These are phyloP conservation scores for Eimeria tenella DNA, from an alignment of 169 alveolate species.

Conservation along the genomic window DNA sequence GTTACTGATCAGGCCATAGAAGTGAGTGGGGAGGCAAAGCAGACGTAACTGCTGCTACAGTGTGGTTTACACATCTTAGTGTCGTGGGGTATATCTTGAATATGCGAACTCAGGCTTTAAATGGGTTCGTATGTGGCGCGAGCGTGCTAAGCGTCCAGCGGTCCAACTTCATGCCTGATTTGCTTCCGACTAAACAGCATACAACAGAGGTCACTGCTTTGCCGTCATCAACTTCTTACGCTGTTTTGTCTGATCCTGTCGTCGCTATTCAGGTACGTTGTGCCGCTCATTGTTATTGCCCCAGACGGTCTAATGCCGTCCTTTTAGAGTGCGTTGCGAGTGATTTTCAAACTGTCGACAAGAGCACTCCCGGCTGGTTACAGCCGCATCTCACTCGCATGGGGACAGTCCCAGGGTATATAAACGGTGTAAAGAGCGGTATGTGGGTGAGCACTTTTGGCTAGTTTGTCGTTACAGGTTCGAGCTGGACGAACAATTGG, in stretches of 20 bases:
- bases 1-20: slow-evolving; percentile 90
- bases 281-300: neutral
- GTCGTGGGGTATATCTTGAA: neutral
- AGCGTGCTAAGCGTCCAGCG: slow-evolving; percentile 79
- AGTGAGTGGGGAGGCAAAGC: slow-evolving; percentile 69
- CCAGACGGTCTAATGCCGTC: neutral
- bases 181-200: slow-evolving; percentile 34
- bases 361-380: too few species aligned
- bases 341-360: too few species aligned
- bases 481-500: slow-evolving; percentile 91
- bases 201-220: slow-evolving; percentile 87
- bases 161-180: slow-evolving; percentile 67
- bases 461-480: slow-evolving; percentile 81
- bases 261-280: slow-evolving; percentile 83
- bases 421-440: too few species aligned
- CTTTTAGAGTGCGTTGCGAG: neutral
- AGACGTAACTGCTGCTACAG: neutral
- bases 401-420: too few species aligned
- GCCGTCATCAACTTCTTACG: slow-evolving; percentile 90
- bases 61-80: neutral
- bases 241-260: slow-evolving; percentile 88
- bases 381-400: too few species aligned
- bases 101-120: slow-evolving; percentile 64
- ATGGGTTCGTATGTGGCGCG: slow-evolving; percentile 80
- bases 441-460: neutral